These are phyloP conservation scores for Solanum hybrid DNA, from an alignment of 305 asterid genomes.

Conservation along the genomic window DNA sequence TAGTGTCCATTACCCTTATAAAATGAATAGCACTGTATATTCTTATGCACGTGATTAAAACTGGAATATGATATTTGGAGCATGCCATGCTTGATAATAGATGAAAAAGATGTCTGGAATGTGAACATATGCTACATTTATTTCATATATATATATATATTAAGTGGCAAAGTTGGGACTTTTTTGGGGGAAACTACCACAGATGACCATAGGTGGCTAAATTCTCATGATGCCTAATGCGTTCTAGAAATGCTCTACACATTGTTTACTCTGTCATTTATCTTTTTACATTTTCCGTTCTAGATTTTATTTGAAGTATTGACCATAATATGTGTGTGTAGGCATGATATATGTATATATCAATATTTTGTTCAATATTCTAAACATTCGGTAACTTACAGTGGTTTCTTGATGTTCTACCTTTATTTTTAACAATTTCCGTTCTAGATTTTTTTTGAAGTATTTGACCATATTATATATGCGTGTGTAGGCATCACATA, in stretches of 20 bases:
- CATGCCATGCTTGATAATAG: background rate
- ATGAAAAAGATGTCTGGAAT: background rate
- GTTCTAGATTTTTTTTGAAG: background rate
- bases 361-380: background rate
- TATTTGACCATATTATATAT: background rate
- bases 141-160: background rate
- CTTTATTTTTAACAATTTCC: background rate
- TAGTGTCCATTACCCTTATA: background rate
- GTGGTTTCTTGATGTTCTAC: background rate
- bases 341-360: background rate
- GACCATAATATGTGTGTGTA: background rate
- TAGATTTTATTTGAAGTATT: background rate
- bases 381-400: background rate
- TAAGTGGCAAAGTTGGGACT: background rate
- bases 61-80: background rate
- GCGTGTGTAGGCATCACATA: background rate
- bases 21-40: background rate
- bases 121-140: background rate
- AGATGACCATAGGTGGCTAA: background rate
- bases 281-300: background rate
- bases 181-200: background rate
- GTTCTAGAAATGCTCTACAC: background rate
- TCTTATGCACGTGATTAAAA: background rate
- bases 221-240: background rate
- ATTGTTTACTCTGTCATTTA: background rate